A percentile compares a stretch with the other conserved stretches of the same genome.
phyloP scores from a whole-genome alignment of 768 basidiomycete genomes.

The Russula virescens region DNA sequence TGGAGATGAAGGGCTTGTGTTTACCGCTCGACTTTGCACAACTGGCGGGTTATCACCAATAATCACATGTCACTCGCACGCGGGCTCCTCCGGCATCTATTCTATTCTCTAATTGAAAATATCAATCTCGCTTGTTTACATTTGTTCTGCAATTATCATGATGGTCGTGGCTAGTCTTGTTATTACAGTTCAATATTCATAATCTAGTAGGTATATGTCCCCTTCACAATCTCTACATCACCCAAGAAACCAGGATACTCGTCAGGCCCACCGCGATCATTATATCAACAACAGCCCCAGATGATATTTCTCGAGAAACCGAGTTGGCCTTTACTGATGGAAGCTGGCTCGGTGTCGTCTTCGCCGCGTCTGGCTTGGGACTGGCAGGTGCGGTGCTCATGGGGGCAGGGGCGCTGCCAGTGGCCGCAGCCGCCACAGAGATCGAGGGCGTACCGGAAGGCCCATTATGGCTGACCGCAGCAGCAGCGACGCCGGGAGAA shows the following conservation, averaged over 20 bases:
- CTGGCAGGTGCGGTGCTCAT: not conserved
- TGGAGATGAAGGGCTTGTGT: not conserved
- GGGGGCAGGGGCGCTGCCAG: not conserved
- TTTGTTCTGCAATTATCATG: not conserved
- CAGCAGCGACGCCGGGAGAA: not conserved
- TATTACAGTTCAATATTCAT: not conserved
- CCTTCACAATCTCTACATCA: slow-evolving; percentile 22
- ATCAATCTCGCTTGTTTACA: no score
- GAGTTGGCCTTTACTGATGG: slow-evolving; percentile 28
- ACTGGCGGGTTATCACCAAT: not conserved
- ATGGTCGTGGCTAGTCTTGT: not conserved
- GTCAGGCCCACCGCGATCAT: slow-evolving; percentile 47
- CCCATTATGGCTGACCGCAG: not conserved
- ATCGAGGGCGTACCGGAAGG: not conserved
- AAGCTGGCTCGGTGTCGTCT: slow-evolving; percentile 24
- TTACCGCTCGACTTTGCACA: not conserved
- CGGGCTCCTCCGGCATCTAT: not conserved
- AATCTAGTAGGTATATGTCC: slow-evolving; percentile 17
- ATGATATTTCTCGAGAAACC: slow-evolving; percentile 31
- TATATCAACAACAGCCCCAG: slow-evolving; percentile 37
- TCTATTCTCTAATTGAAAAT: no score
- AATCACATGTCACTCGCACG: slow-evolving; percentile 13
- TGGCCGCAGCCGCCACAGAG: not conserved
- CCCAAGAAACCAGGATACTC: slow-evolving; percentile 43
- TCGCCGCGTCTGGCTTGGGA: slow-evolving; percentile 1